Evolutionary conservation across 257 asterid species (phyloP).

Genomic region (Solanum tarijense): DNA sequence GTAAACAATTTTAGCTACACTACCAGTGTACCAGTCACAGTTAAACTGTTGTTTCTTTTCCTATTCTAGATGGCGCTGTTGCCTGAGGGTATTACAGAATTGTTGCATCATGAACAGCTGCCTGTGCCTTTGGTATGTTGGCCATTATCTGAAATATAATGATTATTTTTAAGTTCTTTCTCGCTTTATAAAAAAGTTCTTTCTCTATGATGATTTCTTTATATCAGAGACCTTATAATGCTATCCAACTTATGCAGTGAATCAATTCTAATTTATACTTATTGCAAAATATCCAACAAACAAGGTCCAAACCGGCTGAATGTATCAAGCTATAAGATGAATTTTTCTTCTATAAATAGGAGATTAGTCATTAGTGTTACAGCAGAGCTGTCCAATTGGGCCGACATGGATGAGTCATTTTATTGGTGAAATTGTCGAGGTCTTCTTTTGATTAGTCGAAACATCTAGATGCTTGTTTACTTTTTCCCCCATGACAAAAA

Average conservation of each 20-base stretch:
- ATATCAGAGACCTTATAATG: background rate
- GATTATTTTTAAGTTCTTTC: background rate
- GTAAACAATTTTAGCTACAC: background rate
- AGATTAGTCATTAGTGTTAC: background rate
- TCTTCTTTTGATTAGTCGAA: background rate
- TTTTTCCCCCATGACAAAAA: background rate
- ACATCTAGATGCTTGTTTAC: background rate
- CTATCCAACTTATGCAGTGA: background rate
- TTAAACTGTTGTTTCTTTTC: constrained; percentile 2
- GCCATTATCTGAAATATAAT: background rate
- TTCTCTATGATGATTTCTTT: background rate
- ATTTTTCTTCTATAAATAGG: background rate
- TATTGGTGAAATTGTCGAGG: background rate
- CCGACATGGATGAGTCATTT: background rate
- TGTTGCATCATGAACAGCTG: constrained; percentile 63
- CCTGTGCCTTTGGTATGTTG: constrained; percentile 68
- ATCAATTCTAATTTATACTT: background rate
- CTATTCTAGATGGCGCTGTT: constrained; percentile 72
- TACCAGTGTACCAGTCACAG: background rate
- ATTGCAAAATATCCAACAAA: background rate
- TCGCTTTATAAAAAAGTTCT: background rate
- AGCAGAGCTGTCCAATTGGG: background rate
- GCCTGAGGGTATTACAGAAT: constrained; percentile 87
- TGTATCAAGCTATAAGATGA: background rate
- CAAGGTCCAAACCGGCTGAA: background rate